These are phyloP conservation scores for Selaginella tamariscina DNA, from an alignment of 75 land plant genomes.

Conservation along the genomic window DNA sequence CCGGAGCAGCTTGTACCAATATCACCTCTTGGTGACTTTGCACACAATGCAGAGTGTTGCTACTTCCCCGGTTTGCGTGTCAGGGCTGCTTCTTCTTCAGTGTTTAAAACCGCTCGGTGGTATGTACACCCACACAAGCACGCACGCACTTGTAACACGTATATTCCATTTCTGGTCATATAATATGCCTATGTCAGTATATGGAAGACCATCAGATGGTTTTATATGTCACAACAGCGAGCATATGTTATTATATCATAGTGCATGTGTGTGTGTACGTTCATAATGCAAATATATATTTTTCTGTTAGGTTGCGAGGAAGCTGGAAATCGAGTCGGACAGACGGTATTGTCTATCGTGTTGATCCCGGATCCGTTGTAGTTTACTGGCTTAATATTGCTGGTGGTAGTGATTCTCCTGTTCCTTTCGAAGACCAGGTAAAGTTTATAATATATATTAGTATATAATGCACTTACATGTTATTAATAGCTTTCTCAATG, in stretches of 20 bases:
- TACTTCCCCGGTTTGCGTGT: constrained; percentile 93
- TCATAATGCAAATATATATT: no score
- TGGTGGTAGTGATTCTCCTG: constrained; percentile 4
- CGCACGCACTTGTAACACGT: no score
- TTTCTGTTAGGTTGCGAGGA: no score
- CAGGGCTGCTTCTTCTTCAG: constrained; percentile 49
- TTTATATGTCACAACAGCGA: no score
- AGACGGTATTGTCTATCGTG: constrained; percentile 83
- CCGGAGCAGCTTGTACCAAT: constrained; percentile 58
- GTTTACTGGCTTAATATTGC: constrained; percentile 86
- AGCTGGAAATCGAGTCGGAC: constrained; percentile 77
- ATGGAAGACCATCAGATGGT: no score
- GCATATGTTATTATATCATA: no score
- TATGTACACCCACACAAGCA: no score
- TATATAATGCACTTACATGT: no score
- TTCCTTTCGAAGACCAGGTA: background rate
- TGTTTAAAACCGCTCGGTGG: constrained; percentile 76
- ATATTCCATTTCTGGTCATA: no score
- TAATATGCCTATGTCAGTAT: no score
- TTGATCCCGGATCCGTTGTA: constrained; percentile 53
- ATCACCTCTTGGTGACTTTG: constrained; percentile 32
- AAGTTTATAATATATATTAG: background rate
- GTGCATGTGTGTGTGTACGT: no score
- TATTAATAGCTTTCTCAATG: no score
- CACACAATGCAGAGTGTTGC: constrained; percentile 49